Evolutionary conservation across 768 basidiomycete genomes (phyloP), one percentile per base, ranked within the genome.

Genomic region (Peribolospora kevripleyi): DNA sequence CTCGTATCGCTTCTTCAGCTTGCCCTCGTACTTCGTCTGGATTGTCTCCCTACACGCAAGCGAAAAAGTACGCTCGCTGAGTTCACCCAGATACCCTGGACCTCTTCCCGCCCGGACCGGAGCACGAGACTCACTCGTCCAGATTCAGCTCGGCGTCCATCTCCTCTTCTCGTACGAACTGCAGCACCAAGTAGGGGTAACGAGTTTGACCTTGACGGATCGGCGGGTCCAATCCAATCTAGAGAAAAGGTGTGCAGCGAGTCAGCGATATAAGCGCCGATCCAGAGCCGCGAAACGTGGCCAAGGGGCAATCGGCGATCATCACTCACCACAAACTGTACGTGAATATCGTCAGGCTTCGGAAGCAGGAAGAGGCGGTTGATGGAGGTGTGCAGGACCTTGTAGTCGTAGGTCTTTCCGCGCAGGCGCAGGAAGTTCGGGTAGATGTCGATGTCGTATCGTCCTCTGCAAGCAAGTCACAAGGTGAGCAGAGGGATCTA

Each of bases 381-480:
- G 61, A 98, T 85, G 59, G 81, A 82, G 43, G 76, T 74, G 68
- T 90, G 93, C 36, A 84, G 73, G 56, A 98, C 85, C 69, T 95
- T 88, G 75, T 98, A 98, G 68, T 98, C 93, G 69, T 97, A 97
- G 2, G 90, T 95, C 70, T 95, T 93, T 53, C 93, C 93, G n/a
- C 88, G 81, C 41, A 97, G 70, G 47, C 93, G 80, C 64, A 98
- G 68, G 71, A 88, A 97, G 53, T 84, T 84, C 37, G 79, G 79
- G 73, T 85, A 95, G 82, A 98, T 87, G 70, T 97, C 93, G 70
- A 98, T 81, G 63, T 95, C 90, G 67, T 90, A 93, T 54, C 87
- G 80, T 53, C 91, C 90, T 73, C 91, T 80, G 57, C 10, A 10
- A n/a, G 43, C 3, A 3, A 6, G 40, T 48, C 14, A 55, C 48